Conservation (phyloP, 208 protist species). For the Wallacemonas sp. region DNA sequence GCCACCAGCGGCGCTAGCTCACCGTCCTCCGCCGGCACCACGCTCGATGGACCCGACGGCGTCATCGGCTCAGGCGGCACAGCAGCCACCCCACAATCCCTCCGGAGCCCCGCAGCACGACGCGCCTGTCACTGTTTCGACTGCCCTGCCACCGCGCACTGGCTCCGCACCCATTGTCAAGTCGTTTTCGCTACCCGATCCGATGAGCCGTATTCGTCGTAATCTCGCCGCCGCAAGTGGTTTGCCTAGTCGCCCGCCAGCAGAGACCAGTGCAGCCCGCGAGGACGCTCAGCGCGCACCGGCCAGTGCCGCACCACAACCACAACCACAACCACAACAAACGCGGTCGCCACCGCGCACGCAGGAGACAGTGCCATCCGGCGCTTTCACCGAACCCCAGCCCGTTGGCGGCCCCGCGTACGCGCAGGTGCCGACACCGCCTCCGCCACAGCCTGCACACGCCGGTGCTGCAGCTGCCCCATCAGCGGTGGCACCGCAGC, state of each 20-base stretch:
- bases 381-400: too few relatives aligned
- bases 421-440: too few relatives aligned
- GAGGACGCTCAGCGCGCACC: too few relatives aligned
- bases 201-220: background rate
- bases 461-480: constrained; percentile 11
- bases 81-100: background rate
- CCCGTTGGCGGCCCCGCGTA: too few relatives aligned
- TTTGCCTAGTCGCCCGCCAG: background rate
- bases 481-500: background rate
- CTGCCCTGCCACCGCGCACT: background rate
- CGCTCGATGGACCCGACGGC: background rate
- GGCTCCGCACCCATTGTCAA: constrained; percentile 2
- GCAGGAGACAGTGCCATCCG: too few relatives aligned
- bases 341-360: too few relatives aligned
- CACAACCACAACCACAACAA: too few relatives aligned
- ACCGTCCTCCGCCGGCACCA: background rate
- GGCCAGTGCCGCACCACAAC: too few relatives aligned
- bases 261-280: background rate
- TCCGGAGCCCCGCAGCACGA: background rate
- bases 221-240: background rate
- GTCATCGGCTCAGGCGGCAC: background rate
- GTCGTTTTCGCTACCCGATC: background rate
- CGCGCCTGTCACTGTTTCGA: background rate
- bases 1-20: background rate
- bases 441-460: too few relatives aligned